Percentiles rank a stretch among this genome's conserved stretches.
Evolutionary conservation across 2,329 filamentous ascomycete species (phyloP).

Genomic region (Geosmithia flava): DNA sequence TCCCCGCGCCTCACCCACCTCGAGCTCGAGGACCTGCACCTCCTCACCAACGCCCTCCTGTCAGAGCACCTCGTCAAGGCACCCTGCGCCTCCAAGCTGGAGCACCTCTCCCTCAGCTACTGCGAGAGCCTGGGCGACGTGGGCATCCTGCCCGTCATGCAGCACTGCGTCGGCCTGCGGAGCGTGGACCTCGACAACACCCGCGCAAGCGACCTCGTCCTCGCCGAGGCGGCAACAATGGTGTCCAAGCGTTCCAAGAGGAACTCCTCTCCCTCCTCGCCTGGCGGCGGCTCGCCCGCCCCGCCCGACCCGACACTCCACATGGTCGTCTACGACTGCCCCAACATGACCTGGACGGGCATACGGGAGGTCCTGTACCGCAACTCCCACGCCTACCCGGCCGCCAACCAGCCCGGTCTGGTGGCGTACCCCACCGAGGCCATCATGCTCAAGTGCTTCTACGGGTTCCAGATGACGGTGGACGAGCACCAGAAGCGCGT

Average conservation of each 20-base stretch:
- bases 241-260: constrained; percentile 50
- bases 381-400: constrained; percentile 62
- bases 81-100: constrained; percentile 57
- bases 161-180: constrained; percentile 55
- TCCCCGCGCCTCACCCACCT: constrained; percentile 71
- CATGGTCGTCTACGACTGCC: constrained; percentile 82
- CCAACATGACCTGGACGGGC: constrained; percentile 85
- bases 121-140: constrained; percentile 76
- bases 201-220: constrained; percentile 71
- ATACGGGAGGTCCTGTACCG: constrained; percentile 75
- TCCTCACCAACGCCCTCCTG: constrained; percentile 64
- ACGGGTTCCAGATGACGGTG: constrained; percentile 89
- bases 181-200: constrained; percentile 89
- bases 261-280: constrained; percentile 20
- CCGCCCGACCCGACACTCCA: constrained; percentile 51
- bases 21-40: constrained; percentile 75
- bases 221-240: constrained; percentile 75
- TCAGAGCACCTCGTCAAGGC: constrained; percentile 62
- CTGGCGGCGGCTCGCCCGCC: no score
- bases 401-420: constrained; percentile 20
- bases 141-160: constrained; percentile 74
- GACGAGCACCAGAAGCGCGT: constrained; percentile 88
- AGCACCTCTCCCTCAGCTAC: constrained; percentile 79
- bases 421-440: constrained; percentile 62
- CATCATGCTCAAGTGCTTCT: constrained; percentile 84